Conservation (phyloP, 106 monocot genomes). For the Xerophyta viscosa region DNA sequence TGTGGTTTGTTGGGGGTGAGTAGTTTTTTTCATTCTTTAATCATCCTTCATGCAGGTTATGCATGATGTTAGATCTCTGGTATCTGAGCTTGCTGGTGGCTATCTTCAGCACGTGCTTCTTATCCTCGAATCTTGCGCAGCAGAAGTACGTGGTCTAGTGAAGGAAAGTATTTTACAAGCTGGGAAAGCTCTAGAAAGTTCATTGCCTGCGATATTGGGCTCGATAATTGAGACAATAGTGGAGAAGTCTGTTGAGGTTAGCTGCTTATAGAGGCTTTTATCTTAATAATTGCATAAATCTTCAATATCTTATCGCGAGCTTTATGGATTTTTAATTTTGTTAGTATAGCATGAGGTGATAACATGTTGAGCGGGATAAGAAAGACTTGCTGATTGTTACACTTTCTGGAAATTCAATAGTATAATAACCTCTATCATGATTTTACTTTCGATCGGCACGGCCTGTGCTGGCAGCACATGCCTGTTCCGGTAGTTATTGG, state of each 20-base stretch:
- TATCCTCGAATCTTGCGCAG: slow-evolving; percentile 56
- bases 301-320: background rate
- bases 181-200: slow-evolving; percentile 38
- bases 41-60: slow-evolving; percentile 50
- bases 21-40: background rate
- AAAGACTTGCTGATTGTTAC: too few species aligned
- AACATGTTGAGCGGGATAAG: too few species aligned
- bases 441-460: too few species aligned
- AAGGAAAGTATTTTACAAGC: slow-evolving; percentile 66
- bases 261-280: background rate
- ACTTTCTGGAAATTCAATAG: too few species aligned
- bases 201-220: slow-evolving; percentile 49
- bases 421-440: too few species aligned
- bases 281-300: background rate
- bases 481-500: too few species aligned
- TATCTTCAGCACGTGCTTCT: slow-evolving; percentile 45
- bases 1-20: background rate
- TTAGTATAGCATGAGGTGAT: too few species aligned
- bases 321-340: too few species aligned
- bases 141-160: slow-evolving; percentile 55
- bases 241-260: slow-evolving; percentile 85
- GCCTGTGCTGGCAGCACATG: too few species aligned
- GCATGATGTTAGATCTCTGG: slow-evolving; percentile 63
- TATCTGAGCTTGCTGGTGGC: slow-evolving; percentile 40
- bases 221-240: slow-evolving; percentile 65